A percentile compares a stretch with the other conserved stretches of the same genome.
Conservation (phyloP, 179 eudicot species). For the Drosera spatulata region DNA sequence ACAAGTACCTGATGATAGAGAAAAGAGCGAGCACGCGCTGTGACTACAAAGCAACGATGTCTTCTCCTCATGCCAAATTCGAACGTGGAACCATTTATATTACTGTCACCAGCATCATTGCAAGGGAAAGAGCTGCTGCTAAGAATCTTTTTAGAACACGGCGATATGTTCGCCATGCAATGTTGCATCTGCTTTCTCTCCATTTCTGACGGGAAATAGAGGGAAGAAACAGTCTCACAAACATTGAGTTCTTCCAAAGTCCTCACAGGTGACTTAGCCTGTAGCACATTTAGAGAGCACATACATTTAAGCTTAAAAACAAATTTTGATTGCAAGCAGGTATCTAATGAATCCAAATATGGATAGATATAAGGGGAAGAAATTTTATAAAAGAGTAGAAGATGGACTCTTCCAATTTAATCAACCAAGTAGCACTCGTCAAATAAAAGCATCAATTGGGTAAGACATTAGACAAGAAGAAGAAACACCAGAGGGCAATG, state of each 20-base stretch:
- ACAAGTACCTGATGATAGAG: slow-evolving; percentile 84
- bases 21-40: slow-evolving; percentile 84
- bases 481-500: too few relatives aligned
- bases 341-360: too few relatives aligned
- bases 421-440: too few relatives aligned
- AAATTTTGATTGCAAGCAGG: too few relatives aligned
- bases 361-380: too few relatives aligned
- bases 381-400: too few relatives aligned
- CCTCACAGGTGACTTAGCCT: slow-evolving; percentile 90
- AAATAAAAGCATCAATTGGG: too few relatives aligned
- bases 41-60: slow-evolving; percentile 75
- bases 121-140: slow-evolving; percentile 10
- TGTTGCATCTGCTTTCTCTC: slow-evolving; percentile 21
- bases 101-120: slow-evolving; percentile 9
- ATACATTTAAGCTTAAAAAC: background rate
- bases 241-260: slow-evolving; percentile 70
- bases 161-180: slow-evolving; percentile 8
- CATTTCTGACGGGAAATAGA: slow-evolving; percentile 40
- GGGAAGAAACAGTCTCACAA: slow-evolving; percentile 46
- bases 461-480: too few relatives aligned
- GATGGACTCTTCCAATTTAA: too few relatives aligned
- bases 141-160: slow-evolving; percentile 8
- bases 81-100: slow-evolving; percentile 20
- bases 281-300: slow-evolving; percentile 12
- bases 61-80: slow-evolving; percentile 57